Conservation (phyloP, 2,329 filamentous ascomycete genomes). For the Fusarium avenaceum region DNA sequence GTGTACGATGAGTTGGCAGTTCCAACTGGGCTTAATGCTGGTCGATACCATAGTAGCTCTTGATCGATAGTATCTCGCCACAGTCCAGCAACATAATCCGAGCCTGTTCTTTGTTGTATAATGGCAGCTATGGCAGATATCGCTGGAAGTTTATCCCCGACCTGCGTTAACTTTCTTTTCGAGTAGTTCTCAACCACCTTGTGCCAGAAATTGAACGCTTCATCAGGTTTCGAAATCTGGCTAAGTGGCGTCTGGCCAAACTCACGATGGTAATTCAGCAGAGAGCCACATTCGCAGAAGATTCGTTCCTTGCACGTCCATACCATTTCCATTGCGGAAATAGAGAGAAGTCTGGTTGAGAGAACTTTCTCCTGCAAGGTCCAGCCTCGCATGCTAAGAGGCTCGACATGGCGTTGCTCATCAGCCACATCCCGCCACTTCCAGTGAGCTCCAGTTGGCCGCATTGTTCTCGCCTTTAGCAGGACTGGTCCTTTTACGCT, state of each 20-base stretch:
- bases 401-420: slow-evolving; percentile 25
- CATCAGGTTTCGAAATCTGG: slow-evolving; percentile 22
- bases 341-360: slow-evolving; percentile 29
- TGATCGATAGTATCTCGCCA: slow-evolving; percentile 48
- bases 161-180: slow-evolving; percentile 38
- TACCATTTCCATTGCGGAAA: slow-evolving; percentile 34
- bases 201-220: slow-evolving; percentile 49
- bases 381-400: slow-evolving; percentile 34
- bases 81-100: slow-evolving; percentile 50
- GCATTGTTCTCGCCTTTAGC: slow-evolving; percentile 30
- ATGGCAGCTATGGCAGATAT: slow-evolving; percentile 49
- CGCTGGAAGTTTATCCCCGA: slow-evolving; percentile 48
- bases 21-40: slow-evolving; percentile 3
- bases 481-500: background rate
- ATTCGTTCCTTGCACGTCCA: slow-evolving; percentile 39
- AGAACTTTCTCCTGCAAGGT: slow-evolving; percentile 40
- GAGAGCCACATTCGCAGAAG: slow-evolving; percentile 47
- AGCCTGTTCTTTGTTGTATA: slow-evolving; percentile 38
- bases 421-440: slow-evolving; percentile 23
- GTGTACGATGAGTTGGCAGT: slow-evolving; percentile 18
- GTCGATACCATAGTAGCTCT: slow-evolving; percentile 43
- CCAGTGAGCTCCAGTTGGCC: slow-evolving; percentile 36
- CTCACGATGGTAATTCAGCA: slow-evolving; percentile 43
- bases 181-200: slow-evolving; percentile 50
- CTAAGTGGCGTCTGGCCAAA: slow-evolving; percentile 37